phyloP scores from a whole-genome alignment of 2,329 filamentous ascomycete genomes.

The Alternaria gaisen region DNA sequence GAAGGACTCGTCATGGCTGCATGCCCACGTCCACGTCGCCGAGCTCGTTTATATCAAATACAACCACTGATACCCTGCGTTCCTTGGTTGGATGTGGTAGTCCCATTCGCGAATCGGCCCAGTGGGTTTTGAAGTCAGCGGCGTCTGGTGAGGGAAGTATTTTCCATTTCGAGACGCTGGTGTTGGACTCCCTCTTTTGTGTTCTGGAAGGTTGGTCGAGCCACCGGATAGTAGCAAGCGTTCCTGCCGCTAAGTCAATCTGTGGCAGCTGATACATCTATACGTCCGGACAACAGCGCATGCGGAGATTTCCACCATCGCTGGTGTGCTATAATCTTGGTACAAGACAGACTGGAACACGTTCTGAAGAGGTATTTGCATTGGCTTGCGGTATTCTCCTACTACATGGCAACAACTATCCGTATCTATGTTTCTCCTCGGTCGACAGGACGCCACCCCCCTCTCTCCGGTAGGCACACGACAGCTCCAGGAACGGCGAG shows the following conservation, averaged over 20 bases:
- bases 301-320: not conserved
- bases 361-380: not conserved
- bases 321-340: slow-evolving; percentile 3
- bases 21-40: not conserved
- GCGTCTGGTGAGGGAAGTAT: not conserved
- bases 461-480: not conserved
- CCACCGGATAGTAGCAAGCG: not conserved
- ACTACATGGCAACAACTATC: not conserved
- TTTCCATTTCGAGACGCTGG: not conserved
- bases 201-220: not conserved
- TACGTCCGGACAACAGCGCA: slow-evolving; percentile 1
- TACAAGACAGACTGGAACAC: not conserved
- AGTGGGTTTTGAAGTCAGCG: not conserved
- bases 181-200: not conserved
- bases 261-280: slow-evolving; percentile 1
- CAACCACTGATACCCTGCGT: not conserved
- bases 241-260: not conserved
- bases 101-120: not conserved
- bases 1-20: not conserved
- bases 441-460: not conserved
- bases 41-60: not conserved
- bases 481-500: slow-evolving; percentile 3
- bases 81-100: not conserved
- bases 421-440: slow-evolving; percentile 3
- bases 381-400: not conserved